phyloP scores from a whole-genome alignment of 805 yeast genomes.

The Phaffomyces thermotolerans region DNA sequence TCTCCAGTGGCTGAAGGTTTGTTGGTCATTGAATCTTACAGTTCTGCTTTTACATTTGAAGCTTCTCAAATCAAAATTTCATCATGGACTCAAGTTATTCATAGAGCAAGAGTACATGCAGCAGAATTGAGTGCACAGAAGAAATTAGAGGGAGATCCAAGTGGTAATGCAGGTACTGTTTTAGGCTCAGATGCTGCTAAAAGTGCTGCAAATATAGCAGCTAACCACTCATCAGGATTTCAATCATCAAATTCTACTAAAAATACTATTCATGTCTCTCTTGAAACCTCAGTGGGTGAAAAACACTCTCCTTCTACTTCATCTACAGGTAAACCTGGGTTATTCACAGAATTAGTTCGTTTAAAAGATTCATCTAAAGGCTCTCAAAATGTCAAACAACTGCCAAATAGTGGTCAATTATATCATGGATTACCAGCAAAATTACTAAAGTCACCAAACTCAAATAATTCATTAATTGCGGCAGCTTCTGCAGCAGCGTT shows the following conservation, averaged over 20 bases:
- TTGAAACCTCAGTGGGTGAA: constrained; percentile 1
- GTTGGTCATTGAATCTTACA: constrained; percentile 53
- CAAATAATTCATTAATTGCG: constrained; percentile 14
- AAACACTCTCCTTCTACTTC: constrained; percentile 2
- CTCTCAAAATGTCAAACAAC: constrained; percentile 14
- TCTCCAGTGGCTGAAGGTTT: constrained; percentile 28
- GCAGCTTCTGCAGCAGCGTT: constrained; percentile 21
- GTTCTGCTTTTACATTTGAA: constrained; percentile 49
- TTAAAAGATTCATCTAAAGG: constrained; percentile 16
- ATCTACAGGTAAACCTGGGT: constrained; percentile 17
- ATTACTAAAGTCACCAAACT: not conserved
- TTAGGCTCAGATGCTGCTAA: constrained; percentile 30
- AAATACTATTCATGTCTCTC: not conserved
- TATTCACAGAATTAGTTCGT: constrained; percentile 29
- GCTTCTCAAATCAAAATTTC: constrained; percentile 43
- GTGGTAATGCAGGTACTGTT: constrained; percentile 26
- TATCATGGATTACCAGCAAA: constrained; percentile 28
- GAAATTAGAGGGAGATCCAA: constrained; percentile 22
- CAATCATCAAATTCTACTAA: not conserved
- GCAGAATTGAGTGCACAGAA: constrained; percentile 35
- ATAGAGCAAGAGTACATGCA: constrained; percentile 40
- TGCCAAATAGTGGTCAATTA: constrained; percentile 25
- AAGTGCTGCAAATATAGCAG: constrained; percentile 30
- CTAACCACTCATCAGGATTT: constrained; percentile 11
- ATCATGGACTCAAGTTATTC: constrained; percentile 52